These are phyloP conservation scores for Sporothrix pseudoabietina DNA, from an alignment of 2,329 filamentous ascomycete species.

Conservation along the genomic window DNA sequence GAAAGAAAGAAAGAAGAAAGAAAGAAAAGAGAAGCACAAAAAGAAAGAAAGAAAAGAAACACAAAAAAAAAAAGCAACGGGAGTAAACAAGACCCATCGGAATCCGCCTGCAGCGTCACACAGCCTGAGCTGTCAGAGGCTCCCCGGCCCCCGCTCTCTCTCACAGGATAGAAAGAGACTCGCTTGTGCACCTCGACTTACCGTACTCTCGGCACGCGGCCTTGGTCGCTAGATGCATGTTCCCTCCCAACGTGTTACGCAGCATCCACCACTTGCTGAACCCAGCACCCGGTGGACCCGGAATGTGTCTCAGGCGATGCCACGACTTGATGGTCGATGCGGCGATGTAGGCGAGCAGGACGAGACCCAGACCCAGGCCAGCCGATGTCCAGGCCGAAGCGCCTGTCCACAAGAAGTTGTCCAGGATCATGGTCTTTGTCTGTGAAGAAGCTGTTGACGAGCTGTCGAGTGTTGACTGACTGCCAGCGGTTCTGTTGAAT, in stretches of 20 bases:
- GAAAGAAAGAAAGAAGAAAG: too few species aligned
- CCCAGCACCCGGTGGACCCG: constrained; percentile 37
- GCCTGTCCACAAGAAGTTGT: constrained; percentile 15
- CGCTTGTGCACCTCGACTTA: constrained; percentile 31
- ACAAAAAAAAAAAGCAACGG: not conserved
- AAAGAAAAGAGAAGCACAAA: not conserved
- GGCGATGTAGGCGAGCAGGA: constrained; percentile 33
- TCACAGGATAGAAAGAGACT: not conserved
- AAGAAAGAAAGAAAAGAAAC: too few species aligned
- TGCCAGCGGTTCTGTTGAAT: not conserved
- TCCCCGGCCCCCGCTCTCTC: not conserved
- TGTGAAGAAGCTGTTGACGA: not conserved
- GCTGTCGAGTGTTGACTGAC: not conserved
- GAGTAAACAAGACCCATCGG: not conserved
- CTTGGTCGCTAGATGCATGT: constrained; percentile 38
- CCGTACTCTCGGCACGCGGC: constrained; percentile 37
- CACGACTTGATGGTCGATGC: constrained; percentile 35
- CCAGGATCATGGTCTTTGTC: constrained; percentile 16
- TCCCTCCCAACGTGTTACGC: constrained; percentile 38
- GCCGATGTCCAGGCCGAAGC: constrained; percentile 16
- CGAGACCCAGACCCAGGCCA: constrained; percentile 21
- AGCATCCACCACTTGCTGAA: constrained; percentile 40
- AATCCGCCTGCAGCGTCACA: constrained; percentile 6
- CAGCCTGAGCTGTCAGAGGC: constrained; percentile 1
- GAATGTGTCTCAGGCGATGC: constrained; percentile 38